These are phyloP conservation scores for Trypanosomatidae sp. DNA, from an alignment of 208 protist species.

Conservation along the genomic window DNA sequence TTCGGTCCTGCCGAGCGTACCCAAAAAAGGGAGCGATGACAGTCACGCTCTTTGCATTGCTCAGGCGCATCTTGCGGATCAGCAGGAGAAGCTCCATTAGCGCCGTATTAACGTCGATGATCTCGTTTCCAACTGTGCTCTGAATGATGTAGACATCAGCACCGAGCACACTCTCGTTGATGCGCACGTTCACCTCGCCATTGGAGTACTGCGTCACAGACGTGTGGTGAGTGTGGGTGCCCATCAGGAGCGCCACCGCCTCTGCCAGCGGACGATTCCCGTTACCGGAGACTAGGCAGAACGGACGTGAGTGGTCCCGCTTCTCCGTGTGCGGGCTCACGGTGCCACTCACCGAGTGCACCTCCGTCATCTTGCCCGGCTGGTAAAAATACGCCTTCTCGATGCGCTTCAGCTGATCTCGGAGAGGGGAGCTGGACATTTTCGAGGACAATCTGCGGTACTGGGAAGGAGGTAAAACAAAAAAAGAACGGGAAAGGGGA, in stretches of 20 bases:
- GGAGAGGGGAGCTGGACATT: slow-evolving; percentile 42
- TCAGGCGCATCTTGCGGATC: slow-evolving; percentile 90
- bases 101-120: slow-evolving; percentile 93
- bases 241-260: slow-evolving; percentile 82
- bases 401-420: slow-evolving; percentile 75
- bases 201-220: slow-evolving; percentile 83
- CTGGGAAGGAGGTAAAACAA: neutral
- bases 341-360: slow-evolving; percentile 65
- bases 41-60: slow-evolving; percentile 87
- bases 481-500: neutral
- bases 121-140: slow-evolving; percentile 90
- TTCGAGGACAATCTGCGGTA: slow-evolving; percentile 2
- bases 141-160: slow-evolving; percentile 97
- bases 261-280: slow-evolving; percentile 88
- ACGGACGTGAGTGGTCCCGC: slow-evolving; percentile 23
- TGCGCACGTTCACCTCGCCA: slow-evolving; percentile 92
- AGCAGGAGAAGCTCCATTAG: slow-evolving; percentile 97
- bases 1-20: slow-evolving; percentile 95
- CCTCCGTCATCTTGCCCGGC: slow-evolving; percentile 67
- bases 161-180: slow-evolving; percentile 94
- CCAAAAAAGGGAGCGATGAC: slow-evolving; percentile 96
- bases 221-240: slow-evolving; percentile 73
- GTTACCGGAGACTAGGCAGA: slow-evolving; percentile 91
- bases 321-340: slow-evolving; percentile 46
- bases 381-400: slow-evolving; percentile 86